Evolutionary conservation across 139 green algal species (phyloP), one percentile per base, ranked within the genome.

Genomic region (Monoraphidium neglectum): DNA sequence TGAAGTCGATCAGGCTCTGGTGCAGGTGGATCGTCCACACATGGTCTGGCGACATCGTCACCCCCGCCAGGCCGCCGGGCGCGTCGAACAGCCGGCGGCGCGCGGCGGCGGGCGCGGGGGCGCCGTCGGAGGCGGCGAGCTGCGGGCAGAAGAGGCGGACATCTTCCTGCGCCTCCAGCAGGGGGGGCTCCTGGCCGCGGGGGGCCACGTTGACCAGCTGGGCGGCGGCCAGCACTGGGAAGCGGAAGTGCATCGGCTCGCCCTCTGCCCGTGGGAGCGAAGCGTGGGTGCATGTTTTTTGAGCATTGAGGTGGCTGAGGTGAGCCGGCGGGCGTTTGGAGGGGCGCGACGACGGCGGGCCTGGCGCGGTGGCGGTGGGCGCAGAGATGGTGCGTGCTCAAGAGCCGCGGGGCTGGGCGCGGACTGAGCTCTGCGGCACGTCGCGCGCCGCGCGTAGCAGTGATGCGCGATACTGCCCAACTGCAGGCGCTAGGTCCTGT

Each of bases 21-120:
- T 16, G 21, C 36, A 79, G 67, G 47, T 72, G 40, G 26, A 79
- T 73, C 6, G 74, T 79, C 63, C 62, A 79, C 32, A 74, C 64
- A 26, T 68, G 35, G 33, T 74, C 49, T 2, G 24, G 23, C n/a
- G 26, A 26, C 35, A 79, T 67, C 13, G 32, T 10, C 26, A 5
- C 12, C 5, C 47, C 51, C 23, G 49, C 72, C 46, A 78, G 72
- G 47, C 61, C 63, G 43, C 28, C 8, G 16, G 36, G 61, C 72
- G 36, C 51, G 72, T 78, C 72, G 66, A 70, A 78, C 43, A 38
- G 26, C 60, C 36, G 33, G 53, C 66, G 72, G 13, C 72, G 60
- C 28, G 21, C 21, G 28, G 5, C 30, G 6, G 28, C 4, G 4
- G 60, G 60, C 60, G 6, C 12, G 12, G 54, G 21, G 12, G 54